Evolutionary conservation across 257 asterid species (phyloP).

Genomic region (Nicotiana tomentosiformis): DNA sequence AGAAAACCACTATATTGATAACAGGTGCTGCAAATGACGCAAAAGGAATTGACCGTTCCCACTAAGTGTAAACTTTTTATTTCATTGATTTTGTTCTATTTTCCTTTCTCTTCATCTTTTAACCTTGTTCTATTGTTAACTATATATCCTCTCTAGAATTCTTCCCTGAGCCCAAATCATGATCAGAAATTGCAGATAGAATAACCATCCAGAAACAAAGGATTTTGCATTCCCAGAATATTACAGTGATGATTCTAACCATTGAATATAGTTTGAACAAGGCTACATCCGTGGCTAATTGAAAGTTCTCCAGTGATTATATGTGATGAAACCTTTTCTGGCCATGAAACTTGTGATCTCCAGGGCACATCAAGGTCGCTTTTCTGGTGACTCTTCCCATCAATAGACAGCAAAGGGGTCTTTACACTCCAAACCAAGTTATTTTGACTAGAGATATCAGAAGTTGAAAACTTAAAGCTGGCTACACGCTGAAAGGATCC

Average conservation of each 20-base stretch:
- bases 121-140: neutral
- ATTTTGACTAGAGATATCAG: constrained; percentile 29
- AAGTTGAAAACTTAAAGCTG: constrained; percentile 23
- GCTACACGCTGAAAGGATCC: constrained; percentile 38
- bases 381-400: constrained; percentile 34
- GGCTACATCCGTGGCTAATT: constrained; percentile 55
- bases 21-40: no score
- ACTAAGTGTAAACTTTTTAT: no score
- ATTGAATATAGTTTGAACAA: constrained; percentile 67
- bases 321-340: constrained; percentile 22
- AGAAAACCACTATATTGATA: no score
- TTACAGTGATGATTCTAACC: constrained; percentile 31
- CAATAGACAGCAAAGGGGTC: constrained; percentile 47
- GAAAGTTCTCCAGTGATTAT: constrained; percentile 62
- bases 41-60: no score
- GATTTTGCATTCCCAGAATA: neutral
- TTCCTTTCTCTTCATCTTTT: no score
- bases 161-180: neutral
- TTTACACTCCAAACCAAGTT: constrained; percentile 32
- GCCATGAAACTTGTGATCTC: constrained; percentile 26
- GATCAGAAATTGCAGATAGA: neutral
- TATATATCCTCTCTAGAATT: neutral
- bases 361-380: constrained; percentile 17
- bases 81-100: no score
- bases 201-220: neutral